These are phyloP conservation scores for Quercus parvula DNA, from an alignment of 306 rosid genomes.

Conservation along the genomic window DNA sequence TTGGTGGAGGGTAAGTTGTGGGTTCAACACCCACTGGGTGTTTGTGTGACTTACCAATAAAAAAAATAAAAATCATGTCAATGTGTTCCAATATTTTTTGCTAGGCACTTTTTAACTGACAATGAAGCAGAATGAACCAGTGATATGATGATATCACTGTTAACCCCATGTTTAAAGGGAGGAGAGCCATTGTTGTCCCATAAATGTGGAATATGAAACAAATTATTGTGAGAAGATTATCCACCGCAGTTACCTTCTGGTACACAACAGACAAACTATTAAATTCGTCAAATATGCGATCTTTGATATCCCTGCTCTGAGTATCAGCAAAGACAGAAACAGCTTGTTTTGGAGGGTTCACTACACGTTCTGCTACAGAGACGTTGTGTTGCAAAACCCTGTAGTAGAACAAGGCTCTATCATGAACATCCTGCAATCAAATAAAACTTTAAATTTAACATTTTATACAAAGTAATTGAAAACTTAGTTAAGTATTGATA, in stretches of 20 bases:
- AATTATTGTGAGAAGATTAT: background rate
- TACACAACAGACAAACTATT: conserved; percentile 95
- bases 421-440: conserved; percentile 93
- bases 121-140: background rate
- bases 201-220: too few species aligned
- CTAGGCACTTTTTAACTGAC: background rate
- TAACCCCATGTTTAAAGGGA: background rate
- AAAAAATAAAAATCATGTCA: background rate
- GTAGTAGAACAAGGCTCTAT: conserved; percentile 93
- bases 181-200: background rate
- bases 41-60: too few species aligned
- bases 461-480: conserved; percentile 14
- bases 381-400: conserved; percentile 85
- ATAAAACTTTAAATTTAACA: conserved; percentile 30
- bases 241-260: conserved; percentile 58
- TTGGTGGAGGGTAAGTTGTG: too few species aligned
- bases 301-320: conserved; percentile 96
- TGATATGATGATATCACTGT: background rate
- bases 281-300: conserved; percentile 95
- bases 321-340: conserved; percentile 99
- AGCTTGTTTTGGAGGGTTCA: conserved; percentile 98
- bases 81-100: background rate
- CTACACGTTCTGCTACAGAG: conserved; percentile 82
- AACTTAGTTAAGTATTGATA: background rate
- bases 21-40: too few species aligned